Evolutionary conservation across 2,329 filamentous ascomycete genomes (phyloP).

Genomic region (Colletotrichum nymphaeae): DNA sequence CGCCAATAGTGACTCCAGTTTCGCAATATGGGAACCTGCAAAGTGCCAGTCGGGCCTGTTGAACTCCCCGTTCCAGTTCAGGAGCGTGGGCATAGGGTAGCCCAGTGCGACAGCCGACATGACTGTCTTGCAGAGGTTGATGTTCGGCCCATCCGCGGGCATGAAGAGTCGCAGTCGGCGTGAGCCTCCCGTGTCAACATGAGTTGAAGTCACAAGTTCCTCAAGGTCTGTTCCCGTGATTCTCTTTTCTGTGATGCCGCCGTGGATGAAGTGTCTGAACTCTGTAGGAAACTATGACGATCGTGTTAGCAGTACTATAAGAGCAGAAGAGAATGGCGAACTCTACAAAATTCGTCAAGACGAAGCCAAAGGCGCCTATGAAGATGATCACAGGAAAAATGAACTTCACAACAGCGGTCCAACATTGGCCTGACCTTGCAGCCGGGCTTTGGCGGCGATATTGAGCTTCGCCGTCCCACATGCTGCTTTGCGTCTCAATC

Average conservation of each 20-base stretch:
- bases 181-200: conserved; percentile 16
- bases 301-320: background rate
- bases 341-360: conserved; percentile 1
- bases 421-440: background rate
- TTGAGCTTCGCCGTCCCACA: background rate
- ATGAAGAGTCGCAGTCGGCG: conserved; percentile 50
- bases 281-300: conserved; percentile 1
- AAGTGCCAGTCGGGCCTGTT: conserved; percentile 51
- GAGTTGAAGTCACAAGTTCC: background rate
- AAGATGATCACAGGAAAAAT: background rate
- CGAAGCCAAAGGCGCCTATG: background rate
- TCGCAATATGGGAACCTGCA: conserved; percentile 51
- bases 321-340: background rate
- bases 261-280: background rate
- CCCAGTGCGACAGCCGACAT: conserved; percentile 52
- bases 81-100: conserved; percentile 49
- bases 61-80: conserved; percentile 53
- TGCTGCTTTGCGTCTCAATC: background rate
- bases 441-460: background rate
- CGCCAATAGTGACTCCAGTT: conserved; percentile 48
- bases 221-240: conserved; percentile 5
- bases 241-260: background rate
- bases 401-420: background rate
- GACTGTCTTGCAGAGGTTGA: conserved; percentile 52
- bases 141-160: conserved; percentile 49